Conservation (phyloP, 192 early-diverging fungal genomes). For the Mortierella claussenii region DNA sequence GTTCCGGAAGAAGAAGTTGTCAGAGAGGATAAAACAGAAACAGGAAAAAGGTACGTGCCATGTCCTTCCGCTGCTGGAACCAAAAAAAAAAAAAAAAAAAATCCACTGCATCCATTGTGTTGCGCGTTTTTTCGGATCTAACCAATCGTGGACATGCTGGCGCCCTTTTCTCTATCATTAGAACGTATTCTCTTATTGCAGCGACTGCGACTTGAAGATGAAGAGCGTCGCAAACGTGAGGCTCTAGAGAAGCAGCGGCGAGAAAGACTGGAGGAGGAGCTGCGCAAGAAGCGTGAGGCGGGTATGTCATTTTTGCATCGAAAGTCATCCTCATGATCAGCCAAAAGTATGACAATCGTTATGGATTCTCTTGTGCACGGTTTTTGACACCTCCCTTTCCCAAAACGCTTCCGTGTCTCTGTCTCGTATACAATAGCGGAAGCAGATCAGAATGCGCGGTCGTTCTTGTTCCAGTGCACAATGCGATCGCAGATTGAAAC, state of each 20-base stretch:
- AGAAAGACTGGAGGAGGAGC: slow-evolving; percentile 49
- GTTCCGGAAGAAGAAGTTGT: slow-evolving; percentile 34
- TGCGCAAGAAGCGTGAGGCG: slow-evolving; percentile 53
- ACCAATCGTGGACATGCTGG: neutral
- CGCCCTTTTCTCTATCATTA: neutral
- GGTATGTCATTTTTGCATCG: slow-evolving; percentile 21
- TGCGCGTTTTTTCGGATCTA: no score
- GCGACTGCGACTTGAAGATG: slow-evolving; percentile 47
- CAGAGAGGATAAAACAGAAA: slow-evolving; percentile 41
- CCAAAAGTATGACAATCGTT: no score
- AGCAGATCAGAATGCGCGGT: slow-evolving; percentile 44
- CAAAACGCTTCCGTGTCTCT: neutral
- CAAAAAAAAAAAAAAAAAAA: no score
- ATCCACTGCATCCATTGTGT: no score
- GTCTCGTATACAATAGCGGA: slow-evolving; percentile 24
- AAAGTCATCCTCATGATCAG: no score
- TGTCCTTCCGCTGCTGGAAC: no score
- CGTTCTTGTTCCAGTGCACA: slow-evolving; percentile 52
- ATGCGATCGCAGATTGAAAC: slow-evolving; percentile 44
- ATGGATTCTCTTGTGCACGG: neutral
- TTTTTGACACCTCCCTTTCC: no score
- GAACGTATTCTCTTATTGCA: slow-evolving; percentile 39
- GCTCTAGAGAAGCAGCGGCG: slow-evolving; percentile 34
- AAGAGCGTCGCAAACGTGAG: slow-evolving; percentile 48
- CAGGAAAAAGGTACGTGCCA: slow-evolving; percentile 35